Base-by-base conservation (phyloP, 768 basidiomycete genomes). In the Mycena haematopus region DNA sequence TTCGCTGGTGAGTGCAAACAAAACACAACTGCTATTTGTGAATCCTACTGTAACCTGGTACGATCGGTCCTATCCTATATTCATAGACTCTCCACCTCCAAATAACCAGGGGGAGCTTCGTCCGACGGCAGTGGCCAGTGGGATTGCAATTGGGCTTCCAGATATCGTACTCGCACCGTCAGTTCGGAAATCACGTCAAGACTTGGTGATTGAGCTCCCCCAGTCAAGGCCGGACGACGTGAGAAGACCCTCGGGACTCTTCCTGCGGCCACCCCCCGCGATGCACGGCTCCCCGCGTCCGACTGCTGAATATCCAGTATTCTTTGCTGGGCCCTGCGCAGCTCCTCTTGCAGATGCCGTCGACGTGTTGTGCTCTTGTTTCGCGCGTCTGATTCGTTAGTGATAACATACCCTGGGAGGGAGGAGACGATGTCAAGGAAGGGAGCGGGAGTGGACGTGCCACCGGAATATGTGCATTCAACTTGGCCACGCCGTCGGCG, bases 141-240 rank as follows among this genome's bases (percentile, higher is more conserved):
- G 6, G 56, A 57, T n/a, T 57, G 22, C 56, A 57, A 38, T 14
- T 57, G 56, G 11, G 31, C 36, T 17, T 57, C 56, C 46, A 57
- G 6, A 29, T 15, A 33, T 1, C 47, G 13, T 19, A 57, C 49
- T 14, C 45, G 56, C 11, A 21, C 56, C 33, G 15, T 27, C 33
- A 49, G 46, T 33, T 17, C 33, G 31, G 33, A 10, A 27, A 35
- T 50, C 46, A 46, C 24, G 24, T 46, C 22, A 22, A 22, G 11
- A 11, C 11, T 22, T 22, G 45, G 10, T 5, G 24, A 13, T 46
- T 13, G 45, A 25, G 10, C 6, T 14, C 22, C 45, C 21, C 6
- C 21, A 46, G 7, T 21, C 45, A 15, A 22, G 11, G 14, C 22
- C 6, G 19, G 22, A 10, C 45, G 24, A 17, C 45, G 24, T 24